These are phyloP conservation scores for Tuber umbilicatum DNA, from an alignment of 495 filamentous ascomycete genomes.

Conservation along the genomic window DNA sequence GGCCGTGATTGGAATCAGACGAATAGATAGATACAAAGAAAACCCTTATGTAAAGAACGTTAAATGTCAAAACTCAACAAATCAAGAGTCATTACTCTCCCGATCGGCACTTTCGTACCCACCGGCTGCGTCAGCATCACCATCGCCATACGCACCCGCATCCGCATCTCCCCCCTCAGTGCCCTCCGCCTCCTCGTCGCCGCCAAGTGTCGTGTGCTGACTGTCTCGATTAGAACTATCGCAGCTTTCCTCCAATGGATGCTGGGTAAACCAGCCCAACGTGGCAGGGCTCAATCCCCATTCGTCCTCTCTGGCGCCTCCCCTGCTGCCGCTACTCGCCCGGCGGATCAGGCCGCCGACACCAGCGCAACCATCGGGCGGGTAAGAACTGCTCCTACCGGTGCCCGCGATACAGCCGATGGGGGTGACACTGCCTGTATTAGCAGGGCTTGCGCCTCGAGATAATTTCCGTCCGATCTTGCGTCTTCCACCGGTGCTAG, in stretches of 20 bases:
- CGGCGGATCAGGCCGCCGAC: background rate
- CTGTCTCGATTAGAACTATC: background rate
- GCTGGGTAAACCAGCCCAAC: slow-evolving; percentile 17
- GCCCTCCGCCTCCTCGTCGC: background rate
- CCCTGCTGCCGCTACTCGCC: background rate
- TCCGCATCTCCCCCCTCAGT: slow-evolving; percentile 5
- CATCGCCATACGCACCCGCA: background rate
- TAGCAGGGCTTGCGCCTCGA: background rate
- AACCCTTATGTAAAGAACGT: background rate
- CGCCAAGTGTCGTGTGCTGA: background rate
- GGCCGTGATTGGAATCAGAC: background rate
- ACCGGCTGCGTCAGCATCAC: background rate
- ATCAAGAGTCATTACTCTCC: background rate
- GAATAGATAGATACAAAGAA: background rate
- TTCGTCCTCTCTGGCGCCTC: background rate
- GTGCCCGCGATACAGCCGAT: background rate
- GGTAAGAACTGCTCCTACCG: slow-evolving; percentile 15
- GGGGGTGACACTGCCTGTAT: background rate
- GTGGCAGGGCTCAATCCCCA: slow-evolving; percentile 15
- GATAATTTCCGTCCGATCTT: background rate
- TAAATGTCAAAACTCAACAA: background rate
- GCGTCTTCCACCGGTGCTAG: background rate
- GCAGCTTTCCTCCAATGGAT: background rate
- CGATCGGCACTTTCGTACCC: slow-evolving; percentile 3
- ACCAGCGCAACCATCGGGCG: background rate